Evolutionary conservation across 148 eudicot species (phyloP).

Genomic region (Dianthus caryophyllus): DNA sequence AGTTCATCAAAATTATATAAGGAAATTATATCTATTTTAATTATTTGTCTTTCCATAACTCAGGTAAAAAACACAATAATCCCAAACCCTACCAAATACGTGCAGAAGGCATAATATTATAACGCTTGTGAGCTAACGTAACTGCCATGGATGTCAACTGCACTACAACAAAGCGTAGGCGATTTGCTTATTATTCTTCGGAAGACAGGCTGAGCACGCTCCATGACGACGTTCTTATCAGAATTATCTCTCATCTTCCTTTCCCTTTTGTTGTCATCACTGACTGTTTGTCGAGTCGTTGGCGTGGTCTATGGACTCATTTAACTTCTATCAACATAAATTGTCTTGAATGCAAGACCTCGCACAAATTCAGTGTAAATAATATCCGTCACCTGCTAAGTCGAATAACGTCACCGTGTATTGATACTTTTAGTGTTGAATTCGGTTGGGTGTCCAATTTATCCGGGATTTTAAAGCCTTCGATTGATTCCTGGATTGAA

Average conservation of each 20-base stretch:
- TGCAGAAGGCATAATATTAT: too few relatives aligned
- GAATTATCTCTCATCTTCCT: neutral
- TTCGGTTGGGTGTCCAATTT: neutral
- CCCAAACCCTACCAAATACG: too few relatives aligned
- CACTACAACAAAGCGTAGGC: too few relatives aligned
- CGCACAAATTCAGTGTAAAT: neutral
- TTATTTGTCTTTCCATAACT: too few relatives aligned
- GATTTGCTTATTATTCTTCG: too few relatives aligned
- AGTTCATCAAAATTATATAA: too few relatives aligned
- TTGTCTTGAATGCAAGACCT: neutral
- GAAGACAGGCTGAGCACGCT: slow-evolving; percentile 1
- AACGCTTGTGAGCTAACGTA: too few relatives aligned
- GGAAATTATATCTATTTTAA: too few relatives aligned
- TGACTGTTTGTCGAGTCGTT: neutral
- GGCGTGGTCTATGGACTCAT: neutral
- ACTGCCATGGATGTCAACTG: too few relatives aligned
- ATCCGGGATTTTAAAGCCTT: too few relatives aligned
- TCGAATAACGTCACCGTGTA: neutral
- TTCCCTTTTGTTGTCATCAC: neutral
- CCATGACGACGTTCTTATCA: neutral
- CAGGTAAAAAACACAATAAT: too few relatives aligned
- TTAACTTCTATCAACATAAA: neutral
- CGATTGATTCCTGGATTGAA: too few relatives aligned
- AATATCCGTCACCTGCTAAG: neutral
- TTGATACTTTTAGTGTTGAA: neutral